Evolutionary conservation across 768 basidiomycete genomes (phyloP).

Genomic region (Daedalea quercina): DNA sequence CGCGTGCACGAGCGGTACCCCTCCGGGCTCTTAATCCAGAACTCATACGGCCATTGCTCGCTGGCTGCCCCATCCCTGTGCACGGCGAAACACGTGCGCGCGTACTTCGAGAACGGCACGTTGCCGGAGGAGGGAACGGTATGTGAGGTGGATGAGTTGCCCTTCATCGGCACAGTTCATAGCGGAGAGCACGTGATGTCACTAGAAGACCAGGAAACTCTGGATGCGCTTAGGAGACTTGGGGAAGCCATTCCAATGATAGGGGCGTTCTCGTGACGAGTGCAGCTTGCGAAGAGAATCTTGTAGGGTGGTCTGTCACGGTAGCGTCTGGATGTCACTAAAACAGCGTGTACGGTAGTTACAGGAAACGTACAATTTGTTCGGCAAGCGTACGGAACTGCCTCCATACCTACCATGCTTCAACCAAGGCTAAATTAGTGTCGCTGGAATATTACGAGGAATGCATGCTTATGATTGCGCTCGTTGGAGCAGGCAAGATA

Average conservation of each 20-base stretch:
- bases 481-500: too few species aligned
- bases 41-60: constrained; percentile 17
- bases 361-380: too few species aligned
- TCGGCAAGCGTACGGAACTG: too few species aligned
- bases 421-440: too few species aligned
- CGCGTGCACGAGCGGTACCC: constrained; percentile 12
- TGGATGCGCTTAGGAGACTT: constrained; percentile 10
- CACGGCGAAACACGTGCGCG: constrained; percentile 14
- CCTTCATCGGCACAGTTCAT: constrained; percentile 8
- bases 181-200: constrained; percentile 4
- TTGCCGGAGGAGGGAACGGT: constrained; percentile 14
- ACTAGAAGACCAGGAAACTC: constrained; percentile 8
- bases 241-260: constrained; percentile 7
- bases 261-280: not conserved
- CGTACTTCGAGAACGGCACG: constrained; percentile 14
- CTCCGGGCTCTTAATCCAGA: constrained; percentile 14
- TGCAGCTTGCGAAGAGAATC: too few species aligned
- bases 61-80: constrained; percentile 13
- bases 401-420: too few species aligned
- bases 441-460: too few species aligned
- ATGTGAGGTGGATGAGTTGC: constrained; percentile 15
- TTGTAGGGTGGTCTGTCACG: too few species aligned
- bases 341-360: too few species aligned
- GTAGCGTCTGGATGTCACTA: too few species aligned
- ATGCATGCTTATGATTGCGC: too few species aligned